Evolutionary conservation across 768 basidiomycete species (phyloP), one percentile per base, ranked within the genome.

Genomic region (Termitomyces titanicus): DNA sequence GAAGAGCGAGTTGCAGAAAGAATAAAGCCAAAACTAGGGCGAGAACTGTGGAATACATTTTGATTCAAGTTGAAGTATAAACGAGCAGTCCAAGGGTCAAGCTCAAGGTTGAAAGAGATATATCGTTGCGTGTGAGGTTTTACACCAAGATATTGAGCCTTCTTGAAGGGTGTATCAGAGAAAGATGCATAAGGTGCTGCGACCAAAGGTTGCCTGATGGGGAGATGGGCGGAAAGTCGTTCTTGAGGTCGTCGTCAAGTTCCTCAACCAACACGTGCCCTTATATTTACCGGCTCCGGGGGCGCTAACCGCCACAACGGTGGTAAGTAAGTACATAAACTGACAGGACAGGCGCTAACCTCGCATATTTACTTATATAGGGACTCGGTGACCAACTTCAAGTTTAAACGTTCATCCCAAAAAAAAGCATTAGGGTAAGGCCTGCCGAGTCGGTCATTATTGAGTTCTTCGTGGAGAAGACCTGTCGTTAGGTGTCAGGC

Each of bases 1-100:
- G 47, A 13, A 61, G 53, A 51, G 65, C 61, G 42, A 56, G 53
- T 55, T 68, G 64, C 51, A 70, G 57, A 42, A 63, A 58, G 53
- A 65, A 51, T 40, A 71, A 60, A 47, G 55, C 55, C 55, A 57
- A 40, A 52, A 51, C 61, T 54, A 64, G 59, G 59, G 54, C 53
- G 15, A 57, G 54, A 22, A 33, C 55, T 52, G 47, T 51, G 13
- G 52, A 54, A 49, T 60, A 62, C 61, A 64, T 48, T 3, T 57
- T 20, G 8, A 27, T 51, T 49, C 44, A 50, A 53, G 31, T 43
- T 20, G 31, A 7, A n/a, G 11, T n/a, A 25, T 44, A 22, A 58
- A 59, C 24, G 49, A 54, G 38, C 9, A 29, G 9, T 44, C 50
- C 10, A 37, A 38, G 38, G 49, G 8, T n/a, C n/a, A n/a, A n/a